Conservation (phyloP, 1,139 yeast genomes). For the Pichiaceae sp. region DNA sequence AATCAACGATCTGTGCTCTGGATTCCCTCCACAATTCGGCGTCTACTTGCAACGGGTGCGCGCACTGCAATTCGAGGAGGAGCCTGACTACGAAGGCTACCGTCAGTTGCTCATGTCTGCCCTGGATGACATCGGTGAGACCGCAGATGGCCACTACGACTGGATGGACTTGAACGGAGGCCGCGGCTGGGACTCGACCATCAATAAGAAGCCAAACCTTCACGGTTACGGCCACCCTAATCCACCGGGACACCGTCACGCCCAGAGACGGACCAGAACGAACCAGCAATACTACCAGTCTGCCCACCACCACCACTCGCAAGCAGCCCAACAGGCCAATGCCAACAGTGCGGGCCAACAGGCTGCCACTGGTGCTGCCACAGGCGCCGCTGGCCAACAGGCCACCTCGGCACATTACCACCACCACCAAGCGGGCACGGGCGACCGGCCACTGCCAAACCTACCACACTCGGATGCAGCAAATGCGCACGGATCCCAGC, state of each 20-base stretch:
- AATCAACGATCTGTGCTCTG: conserved; percentile 56
- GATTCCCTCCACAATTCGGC: conserved; percentile 70
- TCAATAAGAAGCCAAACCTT: conserved; percentile 70
- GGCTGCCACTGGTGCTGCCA: background rate
- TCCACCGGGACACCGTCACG: conserved; percentile 53
- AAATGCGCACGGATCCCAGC: background rate
- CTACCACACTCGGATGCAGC: conserved; percentile 17
- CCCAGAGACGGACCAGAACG: conserved; percentile 25
- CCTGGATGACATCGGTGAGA: conserved; percentile 47
- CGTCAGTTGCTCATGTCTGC: conserved; percentile 55
- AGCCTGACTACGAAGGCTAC: conserved; percentile 70
- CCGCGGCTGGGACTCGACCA: conserved; percentile 73
- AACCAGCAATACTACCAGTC: conserved; percentile 15
- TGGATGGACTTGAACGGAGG: conserved; percentile 83
- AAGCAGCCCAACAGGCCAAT: conserved; percentile 3
- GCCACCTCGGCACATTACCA: conserved; percentile 4
- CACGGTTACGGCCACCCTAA: conserved; percentile 76
- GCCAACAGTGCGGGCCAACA: conserved; percentile 1
- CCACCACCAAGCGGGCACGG: conserved; percentile 7
- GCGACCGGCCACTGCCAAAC: conserved; percentile 23
- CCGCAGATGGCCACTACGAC: conserved; percentile 64
- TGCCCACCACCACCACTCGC: conserved; percentile 6
- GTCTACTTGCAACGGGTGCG: conserved; percentile 68
- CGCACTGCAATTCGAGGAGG: conserved; percentile 64
- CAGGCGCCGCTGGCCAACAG: background rate